Percentiles rank a stretch among this genome's conserved stretches.
Evolutionary conservation across 352 stramenopile species (phyloP).

Genomic region (Peronospora farinosa): DNA sequence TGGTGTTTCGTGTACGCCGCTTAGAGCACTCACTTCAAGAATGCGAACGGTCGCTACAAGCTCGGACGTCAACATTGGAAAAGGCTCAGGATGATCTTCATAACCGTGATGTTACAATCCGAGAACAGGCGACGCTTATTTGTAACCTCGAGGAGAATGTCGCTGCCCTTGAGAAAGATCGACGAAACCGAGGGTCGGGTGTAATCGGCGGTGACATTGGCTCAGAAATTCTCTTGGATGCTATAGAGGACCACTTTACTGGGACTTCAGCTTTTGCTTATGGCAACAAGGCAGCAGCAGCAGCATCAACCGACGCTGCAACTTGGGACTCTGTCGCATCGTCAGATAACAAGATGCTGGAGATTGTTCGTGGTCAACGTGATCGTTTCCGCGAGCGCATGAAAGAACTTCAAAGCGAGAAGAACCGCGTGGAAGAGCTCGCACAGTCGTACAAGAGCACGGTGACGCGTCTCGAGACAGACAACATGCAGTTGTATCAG

Average conservation of each 20-base stretch:
- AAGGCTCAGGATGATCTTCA: conserved; percentile 29
- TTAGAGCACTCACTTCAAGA: conserved; percentile 68
- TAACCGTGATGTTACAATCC: conserved; percentile 35
- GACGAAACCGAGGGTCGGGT: conserved; percentile 14
- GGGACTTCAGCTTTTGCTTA: conserved; percentile 17
- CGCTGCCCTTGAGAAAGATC: conserved; percentile 46
- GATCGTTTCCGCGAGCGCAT: conserved; percentile 79
- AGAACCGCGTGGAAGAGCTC: conserved; percentile 66
- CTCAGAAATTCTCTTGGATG: conserved; percentile 64
- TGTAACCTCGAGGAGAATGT: conserved; percentile 65
- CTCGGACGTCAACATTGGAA: conserved; percentile 32
- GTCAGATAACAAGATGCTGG: conserved; percentile 74
- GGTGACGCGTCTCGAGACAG: conserved; percentile 67
- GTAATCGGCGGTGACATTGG: conserved; percentile 40
- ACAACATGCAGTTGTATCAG: conserved; percentile 90
- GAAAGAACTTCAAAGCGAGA: conserved; percentile 73
- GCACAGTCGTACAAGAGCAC: conserved; percentile 55
- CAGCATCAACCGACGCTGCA: conserved; percentile 9
- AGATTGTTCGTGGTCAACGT: conserved; percentile 75
- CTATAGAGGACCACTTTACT: conserved; percentile 55
- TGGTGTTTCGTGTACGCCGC: conserved; percentile 59
- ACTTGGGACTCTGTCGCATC: conserved; percentile 14
- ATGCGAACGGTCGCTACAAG: conserved; percentile 40
- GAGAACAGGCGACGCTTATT: conserved; percentile 45
- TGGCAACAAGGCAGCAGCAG: not conserved